Evolutionary conservation across 306 rosid genomes (phyloP).

Genomic region (Carpinus fangiana): DNA sequence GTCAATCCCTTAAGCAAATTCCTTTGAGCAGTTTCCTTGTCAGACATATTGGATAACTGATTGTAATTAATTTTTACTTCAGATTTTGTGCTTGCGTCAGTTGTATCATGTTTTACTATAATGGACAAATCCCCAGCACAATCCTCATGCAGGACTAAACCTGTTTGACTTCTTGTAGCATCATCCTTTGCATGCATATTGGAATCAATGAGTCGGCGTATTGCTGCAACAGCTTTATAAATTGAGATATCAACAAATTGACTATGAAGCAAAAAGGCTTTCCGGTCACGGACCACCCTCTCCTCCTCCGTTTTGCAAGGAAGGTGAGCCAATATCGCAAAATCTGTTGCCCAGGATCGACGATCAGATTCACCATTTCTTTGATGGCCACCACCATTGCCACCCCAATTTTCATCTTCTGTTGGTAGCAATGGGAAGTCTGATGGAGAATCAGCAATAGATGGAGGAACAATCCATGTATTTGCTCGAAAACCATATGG

Average conservation of each 20-base stretch:
- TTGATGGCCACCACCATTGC: slow-evolving; percentile 85
- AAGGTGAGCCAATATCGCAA: slow-evolving; percentile 61
- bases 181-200: slow-evolving; percentile 25
- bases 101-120: slow-evolving; percentile 43
- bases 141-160: slow-evolving; percentile 49
- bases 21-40: slow-evolving; percentile 51
- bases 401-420: slow-evolving; percentile 96
- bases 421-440: slow-evolving; percentile 59
- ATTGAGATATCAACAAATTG: slow-evolving; percentile 77
- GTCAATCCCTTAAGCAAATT: slow-evolving; percentile 84
- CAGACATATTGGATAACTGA: slow-evolving; percentile 25
- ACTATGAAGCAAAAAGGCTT: slow-evolving; percentile 87
- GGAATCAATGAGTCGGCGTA: slow-evolving; percentile 48
- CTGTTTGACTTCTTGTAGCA: slow-evolving; percentile 30
- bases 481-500: slow-evolving; percentile 94
- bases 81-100: slow-evolving; percentile 38
- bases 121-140: slow-evolving; percentile 67
- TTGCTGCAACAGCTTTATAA: slow-evolving; percentile 72
- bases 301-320: slow-evolving; percentile 97
- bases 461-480: slow-evolving; percentile 96
- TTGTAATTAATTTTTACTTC: slow-evolving; percentile 22
- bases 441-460: slow-evolving; percentile 63
- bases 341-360: slow-evolving; percentile 83
- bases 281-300: slow-evolving; percentile 84
- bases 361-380: slow-evolving; percentile 57